Evolutionary conservation across 164 flowering plant genomes (phyloP).

Genomic region (Aristolochia fimbriata): DNA sequence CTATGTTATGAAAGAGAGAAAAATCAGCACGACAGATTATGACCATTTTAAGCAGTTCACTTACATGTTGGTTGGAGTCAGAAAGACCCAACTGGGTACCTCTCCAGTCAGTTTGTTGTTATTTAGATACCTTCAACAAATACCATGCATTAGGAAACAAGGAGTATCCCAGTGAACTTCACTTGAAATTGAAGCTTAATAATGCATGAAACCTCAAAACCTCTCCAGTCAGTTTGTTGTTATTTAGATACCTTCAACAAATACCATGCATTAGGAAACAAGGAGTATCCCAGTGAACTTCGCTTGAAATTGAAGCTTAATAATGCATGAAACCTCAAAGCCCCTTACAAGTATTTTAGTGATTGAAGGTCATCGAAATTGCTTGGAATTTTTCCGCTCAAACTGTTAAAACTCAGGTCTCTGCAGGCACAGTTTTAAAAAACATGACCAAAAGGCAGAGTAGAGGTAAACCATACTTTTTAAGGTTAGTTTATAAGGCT

Average conservation of each 20-base stretch:
- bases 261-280: background rate
- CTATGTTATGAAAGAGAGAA: background rate
- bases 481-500: too few relatives aligned
- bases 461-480: too few relatives aligned
- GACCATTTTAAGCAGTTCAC: too few relatives aligned
- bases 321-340: background rate
- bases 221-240: background rate
- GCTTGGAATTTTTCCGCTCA: background rate
- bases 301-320: background rate
- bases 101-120: background rate
- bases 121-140: background rate
- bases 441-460: background rate
- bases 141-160: background rate
- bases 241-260: background rate
- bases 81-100: background rate
- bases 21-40: too few relatives aligned
- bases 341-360: background rate
- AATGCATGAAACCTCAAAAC: background rate
- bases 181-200: background rate
- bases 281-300: too few relatives aligned
- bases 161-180: too few relatives aligned
- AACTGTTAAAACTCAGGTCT: slow-evolving; percentile 1
- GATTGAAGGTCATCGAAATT: background rate
- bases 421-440: background rate
- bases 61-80: background rate